Evolutionary conservation across 768 basidiomycete species (phyloP).

Genomic region (Tylopilus balloui): DNA sequence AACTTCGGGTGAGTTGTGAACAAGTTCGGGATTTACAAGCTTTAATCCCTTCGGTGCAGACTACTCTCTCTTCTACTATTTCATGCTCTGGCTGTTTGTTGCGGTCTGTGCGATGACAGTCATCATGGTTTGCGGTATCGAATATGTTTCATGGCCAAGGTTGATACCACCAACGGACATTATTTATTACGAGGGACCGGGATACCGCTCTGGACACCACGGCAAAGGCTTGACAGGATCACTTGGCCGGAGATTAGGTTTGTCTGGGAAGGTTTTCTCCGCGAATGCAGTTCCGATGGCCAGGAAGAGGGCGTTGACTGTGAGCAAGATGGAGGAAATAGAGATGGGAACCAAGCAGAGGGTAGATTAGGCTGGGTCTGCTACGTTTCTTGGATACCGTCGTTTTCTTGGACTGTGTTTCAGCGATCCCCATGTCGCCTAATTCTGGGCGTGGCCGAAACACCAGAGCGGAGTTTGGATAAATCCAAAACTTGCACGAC

Average conservation of each 20-base stretch:
- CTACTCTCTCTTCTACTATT: constrained; percentile 81
- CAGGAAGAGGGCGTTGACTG: constrained; percentile 34
- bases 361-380: constrained; percentile 47
- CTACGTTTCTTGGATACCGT: neutral
- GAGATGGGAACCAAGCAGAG: constrained; percentile 83
- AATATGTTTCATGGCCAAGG: constrained; percentile 93
- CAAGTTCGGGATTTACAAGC: neutral
- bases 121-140: constrained; percentile 82
- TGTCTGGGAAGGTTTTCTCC: constrained; percentile 36
- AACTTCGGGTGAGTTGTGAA: constrained; percentile 63
- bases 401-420: neutral
- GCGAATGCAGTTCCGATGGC: constrained; percentile 35
- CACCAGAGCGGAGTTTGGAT: constrained; percentile 31
- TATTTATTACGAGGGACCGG: constrained; percentile 86
- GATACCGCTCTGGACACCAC: constrained; percentile 70
- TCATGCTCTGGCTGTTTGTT: constrained; percentile 72
- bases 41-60: constrained; percentile 41
- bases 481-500: constrained; percentile 19
- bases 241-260: constrained; percentile 30
- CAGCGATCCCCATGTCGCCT: neutral
- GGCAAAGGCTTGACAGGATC: constrained; percentile 65
- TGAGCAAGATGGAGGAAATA: constrained; percentile 56
- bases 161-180: constrained; percentile 73
- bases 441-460: constrained; percentile 6
- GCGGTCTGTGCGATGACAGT: constrained; percentile 59